Evolutionary conservation across 2,329 filamentous ascomycete species (phyloP).

Genomic region (Allantophomopsis lycopodina): DNA sequence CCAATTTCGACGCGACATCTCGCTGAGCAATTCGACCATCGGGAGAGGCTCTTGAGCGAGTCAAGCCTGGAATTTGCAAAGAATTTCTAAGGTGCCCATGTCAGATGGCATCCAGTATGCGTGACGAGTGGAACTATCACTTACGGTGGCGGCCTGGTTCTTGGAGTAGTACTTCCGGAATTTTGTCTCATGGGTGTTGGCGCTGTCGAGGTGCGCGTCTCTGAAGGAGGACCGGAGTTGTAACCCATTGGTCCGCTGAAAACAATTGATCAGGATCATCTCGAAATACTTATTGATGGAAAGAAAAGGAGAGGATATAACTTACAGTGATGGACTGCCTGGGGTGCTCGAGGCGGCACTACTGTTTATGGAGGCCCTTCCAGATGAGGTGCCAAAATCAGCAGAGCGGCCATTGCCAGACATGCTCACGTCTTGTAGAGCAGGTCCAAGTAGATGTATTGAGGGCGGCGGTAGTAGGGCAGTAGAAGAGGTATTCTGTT

Average conservation of each 20-base stretch:
- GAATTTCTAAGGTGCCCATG: slow-evolving; percentile 40
- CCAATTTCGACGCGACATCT: slow-evolving; percentile 90
- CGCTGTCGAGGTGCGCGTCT: too few relatives aligned
- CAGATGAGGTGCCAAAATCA: too few relatives aligned
- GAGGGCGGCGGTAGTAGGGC: too few relatives aligned
- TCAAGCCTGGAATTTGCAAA: slow-evolving; percentile 92
- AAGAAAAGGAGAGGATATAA: slow-evolving; percentile 4
- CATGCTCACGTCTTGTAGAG: too few relatives aligned
- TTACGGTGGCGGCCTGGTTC: slow-evolving; percentile 59
- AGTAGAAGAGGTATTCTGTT: too few relatives aligned
- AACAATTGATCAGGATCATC: background rate
- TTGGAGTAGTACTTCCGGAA: slow-evolving; percentile 65
- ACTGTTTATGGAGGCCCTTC: too few relatives aligned
- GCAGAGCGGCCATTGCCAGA: too few relatives aligned
- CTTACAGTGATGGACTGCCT: slow-evolving; percentile 18
- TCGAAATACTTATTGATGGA: background rate
- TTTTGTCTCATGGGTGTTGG: slow-evolving; percentile 51
- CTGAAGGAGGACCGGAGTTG: background rate
- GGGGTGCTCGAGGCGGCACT: slow-evolving; percentile 16
- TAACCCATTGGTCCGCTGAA: background rate
- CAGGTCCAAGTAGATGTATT: too few relatives aligned
- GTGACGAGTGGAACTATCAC: too few relatives aligned
- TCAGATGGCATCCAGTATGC: too few relatives aligned
- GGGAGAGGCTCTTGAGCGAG: slow-evolving; percentile 85
- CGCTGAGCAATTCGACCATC: slow-evolving; percentile 88